These are phyloP conservation scores for Lepiota subincarnata DNA, from an alignment of 768 basidiomycete genomes.

Conservation along the genomic window DNA sequence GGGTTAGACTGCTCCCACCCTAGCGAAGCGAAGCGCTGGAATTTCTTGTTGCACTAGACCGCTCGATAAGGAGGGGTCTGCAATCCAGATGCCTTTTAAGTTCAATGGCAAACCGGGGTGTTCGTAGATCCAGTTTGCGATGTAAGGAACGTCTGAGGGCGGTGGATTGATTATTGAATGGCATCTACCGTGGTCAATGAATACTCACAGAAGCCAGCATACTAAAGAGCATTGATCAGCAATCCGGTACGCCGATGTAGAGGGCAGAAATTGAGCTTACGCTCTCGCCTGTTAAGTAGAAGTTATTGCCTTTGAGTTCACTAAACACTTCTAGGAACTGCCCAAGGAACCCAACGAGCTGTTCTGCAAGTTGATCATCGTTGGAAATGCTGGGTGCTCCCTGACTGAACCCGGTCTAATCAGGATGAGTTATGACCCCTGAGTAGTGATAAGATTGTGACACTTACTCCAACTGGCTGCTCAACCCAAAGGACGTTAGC, in stretches of 20 bases:
- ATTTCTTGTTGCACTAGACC: constrained; percentile 63
- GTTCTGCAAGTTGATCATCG: constrained; percentile 45
- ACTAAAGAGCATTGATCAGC: constrained; percentile 41
- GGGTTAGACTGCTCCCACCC: constrained; percentile 20
- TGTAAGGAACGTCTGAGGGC: constrained; percentile 58
- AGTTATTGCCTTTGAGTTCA: constrained; percentile 68
- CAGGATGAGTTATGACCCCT: constrained; percentile 23
- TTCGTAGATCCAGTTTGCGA: constrained; percentile 70
- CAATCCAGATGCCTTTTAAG: constrained; percentile 69
- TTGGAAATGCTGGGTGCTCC: constrained; percentile 60
- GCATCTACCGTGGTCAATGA: constrained; percentile 34
- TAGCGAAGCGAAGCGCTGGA: constrained; percentile 62
- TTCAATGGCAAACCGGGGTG: constrained; percentile 53
- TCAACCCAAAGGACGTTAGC: constrained; percentile 76
- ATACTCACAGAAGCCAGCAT: constrained; percentile 61
- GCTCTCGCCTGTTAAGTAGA: constrained; percentile 72
- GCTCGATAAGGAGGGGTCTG: constrained; percentile 61
- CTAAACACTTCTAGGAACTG: constrained; percentile 75
- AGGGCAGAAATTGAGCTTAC: constrained; percentile 37
- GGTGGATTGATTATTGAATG: not conserved
- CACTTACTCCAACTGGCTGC: constrained; percentile 78
- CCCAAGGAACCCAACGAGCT: constrained; percentile 58
- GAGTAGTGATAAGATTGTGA: constrained; percentile 57
- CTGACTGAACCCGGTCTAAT: constrained; percentile 63
- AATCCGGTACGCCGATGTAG: constrained; percentile 33